Evolutionary conservation across 306 rosid species (phyloP).

Genomic region (Vachellia collinsii): DNA sequence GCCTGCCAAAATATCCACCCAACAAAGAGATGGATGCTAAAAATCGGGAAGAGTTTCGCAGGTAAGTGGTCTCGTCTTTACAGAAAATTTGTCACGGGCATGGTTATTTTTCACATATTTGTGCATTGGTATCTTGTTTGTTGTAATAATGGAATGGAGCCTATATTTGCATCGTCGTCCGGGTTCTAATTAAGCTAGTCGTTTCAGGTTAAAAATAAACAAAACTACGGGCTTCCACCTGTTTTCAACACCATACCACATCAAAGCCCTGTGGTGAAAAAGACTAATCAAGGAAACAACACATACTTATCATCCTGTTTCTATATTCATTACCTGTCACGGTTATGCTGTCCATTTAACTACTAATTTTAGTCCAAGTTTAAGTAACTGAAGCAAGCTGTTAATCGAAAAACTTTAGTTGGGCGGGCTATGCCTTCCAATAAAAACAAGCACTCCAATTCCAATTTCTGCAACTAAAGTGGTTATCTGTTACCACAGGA

Average conservation of each 20-base stretch:
- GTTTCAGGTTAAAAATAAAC: background rate
- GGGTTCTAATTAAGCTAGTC: background rate
- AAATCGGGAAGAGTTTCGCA: constrained; percentile 56
- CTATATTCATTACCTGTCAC: constrained; percentile 12
- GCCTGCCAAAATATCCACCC: constrained; percentile 85
- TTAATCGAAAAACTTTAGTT: background rate
- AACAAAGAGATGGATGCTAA: constrained; percentile 97
- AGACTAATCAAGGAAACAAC: background rate
- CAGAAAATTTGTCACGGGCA: constrained; percentile 1
- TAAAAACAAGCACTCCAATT: background rate
- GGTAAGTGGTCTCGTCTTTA: constrained; percentile 44
- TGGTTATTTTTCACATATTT: background rate
- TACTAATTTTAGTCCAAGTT: background rate
- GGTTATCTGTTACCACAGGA: constrained; percentile 48
- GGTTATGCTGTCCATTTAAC: constrained; percentile 1
- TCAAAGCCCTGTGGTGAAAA: background rate
- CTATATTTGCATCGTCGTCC: background rate
- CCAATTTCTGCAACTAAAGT: constrained; percentile 15
- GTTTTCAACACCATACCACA: background rate
- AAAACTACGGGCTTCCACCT: background rate
- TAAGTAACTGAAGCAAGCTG: constrained; percentile 16
- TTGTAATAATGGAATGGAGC: constrained; percentile 12
- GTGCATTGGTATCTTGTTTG: background rate
- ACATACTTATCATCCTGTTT: background rate
- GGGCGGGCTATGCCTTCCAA: background rate